These are phyloP conservation scores for Sporisorium scitamineum DNA, from an alignment of 1,284 basidiomycete species.

Conservation along the genomic window DNA sequence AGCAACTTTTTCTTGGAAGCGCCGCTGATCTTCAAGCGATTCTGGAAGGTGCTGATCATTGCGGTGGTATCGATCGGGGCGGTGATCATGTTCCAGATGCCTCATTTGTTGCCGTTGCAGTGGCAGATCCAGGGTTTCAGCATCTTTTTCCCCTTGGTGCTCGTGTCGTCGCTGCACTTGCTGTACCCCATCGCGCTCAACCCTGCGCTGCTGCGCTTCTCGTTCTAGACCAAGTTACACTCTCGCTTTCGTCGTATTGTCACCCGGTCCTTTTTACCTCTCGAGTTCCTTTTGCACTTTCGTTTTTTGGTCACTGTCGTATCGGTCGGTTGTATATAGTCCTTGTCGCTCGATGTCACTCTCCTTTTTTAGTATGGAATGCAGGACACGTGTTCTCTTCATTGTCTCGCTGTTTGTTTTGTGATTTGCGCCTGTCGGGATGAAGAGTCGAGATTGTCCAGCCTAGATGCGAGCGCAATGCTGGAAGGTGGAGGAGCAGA, in stretches of 20 bases:
- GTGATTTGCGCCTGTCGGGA: too few species aligned
- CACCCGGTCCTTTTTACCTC: too few species aligned
- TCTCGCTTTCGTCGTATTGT: background rate
- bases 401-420: too few species aligned
- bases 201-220: constrained; percentile 55
- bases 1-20: constrained; percentile 87
- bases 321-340: background rate
- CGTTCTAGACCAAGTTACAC: constrained; percentile 33
- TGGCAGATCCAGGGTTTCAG: constrained; percentile 73
- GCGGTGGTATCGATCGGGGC: constrained; percentile 74
- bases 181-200: constrained; percentile 54
- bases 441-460: too few species aligned
- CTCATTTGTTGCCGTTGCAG: constrained; percentile 73
- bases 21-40: constrained; percentile 75
- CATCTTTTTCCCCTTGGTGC: constrained; percentile 31
- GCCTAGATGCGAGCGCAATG: too few species aligned
- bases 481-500: too few species aligned
- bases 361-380: background rate
- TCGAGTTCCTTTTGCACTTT: background rate
- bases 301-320: background rate
- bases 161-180: constrained; percentile 28
- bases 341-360: background rate
- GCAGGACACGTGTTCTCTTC: background rate
- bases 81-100: constrained; percentile 42
- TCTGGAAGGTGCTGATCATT: constrained; percentile 72